Evolutionary conservation across 2,329 filamentous ascomycete genomes (phyloP), one percentile per base, ranked within the genome.

Genomic region (Fusarium hainanense): DNA sequence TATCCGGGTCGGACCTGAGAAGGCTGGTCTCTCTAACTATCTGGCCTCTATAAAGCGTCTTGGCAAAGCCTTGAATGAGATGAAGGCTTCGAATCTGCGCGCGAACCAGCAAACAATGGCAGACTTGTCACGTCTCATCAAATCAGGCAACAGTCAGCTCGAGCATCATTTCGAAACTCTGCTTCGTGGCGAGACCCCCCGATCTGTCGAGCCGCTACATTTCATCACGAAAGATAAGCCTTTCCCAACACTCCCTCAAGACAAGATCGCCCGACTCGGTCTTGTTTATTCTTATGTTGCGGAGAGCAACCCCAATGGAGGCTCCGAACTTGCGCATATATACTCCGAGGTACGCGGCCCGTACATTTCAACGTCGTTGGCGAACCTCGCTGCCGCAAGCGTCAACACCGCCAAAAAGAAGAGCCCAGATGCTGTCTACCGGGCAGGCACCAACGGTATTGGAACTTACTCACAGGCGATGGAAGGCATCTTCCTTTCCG

Each of bases 41-140:
- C 88, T 99, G 51, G 90, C 90, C 47, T 97, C 95, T 8, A 89
- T 98, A 72, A 96, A 97, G 81, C 91, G 96, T 43, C 88, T 97
- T 32, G 94, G 92, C 75, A 92, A 92, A 78, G 92, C 94, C n/a
- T 85, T 98, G 58, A 82, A 85, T 64, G 93, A 97, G 67, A 91
- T 99, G 82, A 92, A 92, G 77, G 87, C 92, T 5, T 95, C 95
- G n/a, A 98, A 98, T 73, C 83, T 99, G 54, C 90, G 93, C 59
- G 92, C 94, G 12, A 98, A 98, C 64, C 94, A 98, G 78, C 91
- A 94, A 78, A 94, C 94, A 4, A 92, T 96, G 59, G 83, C 89
- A 46, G 94, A 98, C 65, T 87, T 97, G 57, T 91, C 88, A 56
- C 87, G 89, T 12, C 85, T 99, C 37, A 84, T 98, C 63, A 92